Evolutionary conservation across 371 early-diverging fungal species (phyloP).

Genomic region (Thermomucor indicae-seudaticae): DNA sequence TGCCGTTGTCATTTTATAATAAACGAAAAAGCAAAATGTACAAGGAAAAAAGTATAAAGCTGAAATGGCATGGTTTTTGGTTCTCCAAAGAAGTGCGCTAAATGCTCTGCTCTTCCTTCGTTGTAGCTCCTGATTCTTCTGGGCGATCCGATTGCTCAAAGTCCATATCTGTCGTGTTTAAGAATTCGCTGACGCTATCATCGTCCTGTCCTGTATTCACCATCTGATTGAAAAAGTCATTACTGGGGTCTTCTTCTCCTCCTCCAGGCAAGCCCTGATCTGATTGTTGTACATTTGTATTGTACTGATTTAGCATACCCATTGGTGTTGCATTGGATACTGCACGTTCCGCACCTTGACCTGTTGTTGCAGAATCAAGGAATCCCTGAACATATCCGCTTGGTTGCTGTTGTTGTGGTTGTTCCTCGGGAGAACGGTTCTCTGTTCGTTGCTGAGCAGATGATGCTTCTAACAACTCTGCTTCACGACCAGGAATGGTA

Average conservation of each 20-base stretch:
- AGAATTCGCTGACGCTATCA: conserved; percentile 34
- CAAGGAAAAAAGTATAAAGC: too few species aligned
- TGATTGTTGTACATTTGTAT: too few species aligned
- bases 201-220: conserved; percentile 30
- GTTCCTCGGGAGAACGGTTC: neutral
- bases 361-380: neutral
- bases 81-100: too few species aligned
- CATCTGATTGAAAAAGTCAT: conserved; percentile 45
- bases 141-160: conserved; percentile 17
- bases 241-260: conserved; percentile 11
- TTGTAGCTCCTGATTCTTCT: too few species aligned
- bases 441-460: too few species aligned
- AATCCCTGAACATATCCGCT: too few species aligned
- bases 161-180: conserved; percentile 23
- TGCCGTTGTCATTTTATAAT: too few species aligned
- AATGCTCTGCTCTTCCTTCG: too few species aligned
- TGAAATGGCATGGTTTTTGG: too few species aligned
- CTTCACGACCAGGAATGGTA: conserved; percentile 31
- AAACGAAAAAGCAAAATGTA: too few species aligned
- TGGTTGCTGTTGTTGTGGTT: conserved; percentile 2
- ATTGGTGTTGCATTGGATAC: conserved; percentile 1
- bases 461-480: conserved; percentile 12
- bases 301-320: too few species aligned
- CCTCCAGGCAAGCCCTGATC: neutral
- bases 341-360: neutral